Evolutionary conservation across 805 yeast genomes (phyloP), one percentile per base, ranked within the genome.

Genomic region (Blastobotrys chiropterorum): DNA sequence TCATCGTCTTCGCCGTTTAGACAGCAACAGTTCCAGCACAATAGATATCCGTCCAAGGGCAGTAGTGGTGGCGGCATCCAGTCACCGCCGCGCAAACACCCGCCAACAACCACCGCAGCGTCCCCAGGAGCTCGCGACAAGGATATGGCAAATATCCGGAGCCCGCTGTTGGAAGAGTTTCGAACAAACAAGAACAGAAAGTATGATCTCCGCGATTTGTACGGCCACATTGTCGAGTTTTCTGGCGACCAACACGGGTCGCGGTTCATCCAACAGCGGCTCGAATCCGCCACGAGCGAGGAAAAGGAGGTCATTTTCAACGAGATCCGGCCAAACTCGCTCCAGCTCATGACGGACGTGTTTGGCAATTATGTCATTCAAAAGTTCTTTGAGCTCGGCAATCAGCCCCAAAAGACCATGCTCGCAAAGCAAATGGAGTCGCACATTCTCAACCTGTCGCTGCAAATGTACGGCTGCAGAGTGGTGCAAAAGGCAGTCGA

Each of bases 321-420:
- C 56, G 97, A 90, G 68, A 82, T 94, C 38, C 73, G 90, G 61
- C 83, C 81, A 20, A 79, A 81, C 56, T 78, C 90, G 2, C 74
- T 83, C 51, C 90, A 85, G 51, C 73, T 94, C 56, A 86, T 90
- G 85, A 89, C 95, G 15, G 99, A 94, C 72, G 99, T 94, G 6
- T 94, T 94, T 70, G 99, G 99, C 53, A 94, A 94, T 68, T 94
- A 94, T 65, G 97, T 94, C 22, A 87, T 94, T 52, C 99, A 94
- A 69, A 90, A 92, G 68, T 87, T 82, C 63, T 88, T 94, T 67
- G 98, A 94, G 70, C 76, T 72, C 62, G 97, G 97, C 31, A 73
- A 83, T 2, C 75, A 69, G 21, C 76, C 80, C 20, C 97, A 92
- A 65, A 81, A 78, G 62, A 75, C 79, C 31, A 75, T 83, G 11